Base-by-base conservation (phyloP, 495 filamentous ascomycete species). In the Pseudoneurospora amorphoporcata region DNA sequence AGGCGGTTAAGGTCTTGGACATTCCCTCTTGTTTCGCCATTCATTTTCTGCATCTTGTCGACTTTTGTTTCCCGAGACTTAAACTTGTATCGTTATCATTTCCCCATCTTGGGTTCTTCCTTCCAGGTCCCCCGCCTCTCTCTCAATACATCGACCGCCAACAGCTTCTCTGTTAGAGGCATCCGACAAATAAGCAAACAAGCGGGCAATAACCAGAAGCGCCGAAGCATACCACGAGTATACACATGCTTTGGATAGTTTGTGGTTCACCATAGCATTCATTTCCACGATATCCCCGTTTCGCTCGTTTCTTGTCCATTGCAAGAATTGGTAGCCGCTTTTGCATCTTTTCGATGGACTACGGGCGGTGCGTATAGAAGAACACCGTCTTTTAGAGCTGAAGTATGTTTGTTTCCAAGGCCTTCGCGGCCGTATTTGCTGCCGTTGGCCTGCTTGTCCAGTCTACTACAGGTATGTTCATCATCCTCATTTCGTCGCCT, bases 351-450 rank as follows among this genome's bases (percentile, higher is more conserved):
- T 32, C 23, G 53, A 61, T 61, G 23, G 53, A 61, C 19, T 32
- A 61, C 23, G 53, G 53, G 23, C 23, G 53, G 53, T 16, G 19
- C 23, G 23, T 29, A 61, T 61, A 61, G 12, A 53, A 53, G 43
- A 53, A 61, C 53, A 32, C 23, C 3, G 23, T 61, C 53, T 61
- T 32, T 61, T 14, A 32, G 12, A 61, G 53, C 69, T 73, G 61
- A 79, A 78, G 72, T 72, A 82, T 82, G 81, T 73, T 80, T 69
- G 29, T 77, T 68, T 71, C 73, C 70, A 80, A 73, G 80, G 79
- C 78, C 77, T 72, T 82, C 61, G 74, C 78, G 76, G 77, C 81
- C 76, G 61, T 80, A 53, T 35, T 81, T 39, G 73, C 79, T 71
- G 79, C 75, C 73, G 75, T 73, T 47, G 77, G 73, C 53, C 39